These are phyloP conservation scores for Tremellales sp. DNA, from an alignment of 1,284 basidiomycete species.

Conservation along the genomic window DNA sequence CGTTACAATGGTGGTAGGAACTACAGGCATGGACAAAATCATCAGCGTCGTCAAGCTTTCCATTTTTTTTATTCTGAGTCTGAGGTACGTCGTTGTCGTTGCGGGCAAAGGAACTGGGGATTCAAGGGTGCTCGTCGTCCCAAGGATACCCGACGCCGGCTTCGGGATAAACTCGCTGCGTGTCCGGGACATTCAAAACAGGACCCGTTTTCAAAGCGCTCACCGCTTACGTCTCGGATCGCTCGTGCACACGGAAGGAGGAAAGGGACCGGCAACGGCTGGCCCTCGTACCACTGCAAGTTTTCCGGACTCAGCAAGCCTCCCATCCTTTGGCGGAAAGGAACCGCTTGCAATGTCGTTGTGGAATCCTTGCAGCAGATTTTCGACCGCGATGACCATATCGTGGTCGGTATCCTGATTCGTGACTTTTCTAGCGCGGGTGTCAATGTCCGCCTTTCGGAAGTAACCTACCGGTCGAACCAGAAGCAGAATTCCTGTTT, in stretches of 20 bases:
- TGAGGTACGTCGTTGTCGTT: too few relatives aligned
- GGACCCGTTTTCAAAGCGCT: not conserved
- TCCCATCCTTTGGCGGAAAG: too few relatives aligned
- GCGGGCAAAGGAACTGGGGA: too few relatives aligned
- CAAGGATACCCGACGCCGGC: too few relatives aligned
- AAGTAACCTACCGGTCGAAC: constrained; percentile 15
- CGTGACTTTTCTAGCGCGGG: not conserved
- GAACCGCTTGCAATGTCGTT: not conserved
- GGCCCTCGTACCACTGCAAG: too few relatives aligned
- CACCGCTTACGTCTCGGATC: not conserved
- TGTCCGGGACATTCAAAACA: not conserved
- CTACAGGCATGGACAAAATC: too few relatives aligned
- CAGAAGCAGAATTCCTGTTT: constrained; percentile 22
- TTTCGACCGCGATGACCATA: not conserved
- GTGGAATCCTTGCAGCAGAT: not conserved
- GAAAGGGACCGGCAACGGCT: too few relatives aligned
- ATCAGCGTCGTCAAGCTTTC: too few relatives aligned
- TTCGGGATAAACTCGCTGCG: not conserved
- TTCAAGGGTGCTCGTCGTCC: not conserved
- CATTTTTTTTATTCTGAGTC: too few relatives aligned
- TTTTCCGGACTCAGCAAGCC: too few relatives aligned
- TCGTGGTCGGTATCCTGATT: not conserved
- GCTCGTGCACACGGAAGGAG: not conserved
- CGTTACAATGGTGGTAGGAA: too few relatives aligned
- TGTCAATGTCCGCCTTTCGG: too few relatives aligned